Evolutionary conservation across 2,329 filamentous ascomycete species (phyloP).

Genomic region (Periconia digitata): DNA sequence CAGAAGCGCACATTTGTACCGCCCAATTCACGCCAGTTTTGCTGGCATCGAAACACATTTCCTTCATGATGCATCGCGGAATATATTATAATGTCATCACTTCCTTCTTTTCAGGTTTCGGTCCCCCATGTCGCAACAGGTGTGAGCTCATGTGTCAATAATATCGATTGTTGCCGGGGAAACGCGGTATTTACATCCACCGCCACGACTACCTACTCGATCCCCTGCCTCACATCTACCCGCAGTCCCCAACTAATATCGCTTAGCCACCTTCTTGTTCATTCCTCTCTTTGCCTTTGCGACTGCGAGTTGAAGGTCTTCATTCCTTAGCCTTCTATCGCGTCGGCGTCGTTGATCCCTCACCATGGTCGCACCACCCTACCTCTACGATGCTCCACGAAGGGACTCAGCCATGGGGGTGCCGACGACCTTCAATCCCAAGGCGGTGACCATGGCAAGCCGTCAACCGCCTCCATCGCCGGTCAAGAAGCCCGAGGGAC

Average conservation of each 20-base stretch:
- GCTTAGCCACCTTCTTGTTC: slow-evolving; percentile 27
- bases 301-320: slow-evolving; percentile 23
- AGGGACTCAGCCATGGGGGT: slow-evolving; percentile 53
- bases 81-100: background rate
- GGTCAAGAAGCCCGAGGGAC: slow-evolving; percentile 70
- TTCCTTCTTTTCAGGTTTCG: background rate
- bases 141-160: slow-evolving; percentile 12
- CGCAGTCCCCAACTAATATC: slow-evolving; percentile 38
- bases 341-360: slow-evolving; percentile 12
- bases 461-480: slow-evolving; percentile 62
- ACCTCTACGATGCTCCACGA: slow-evolving; percentile 65
- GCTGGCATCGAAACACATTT: too few species aligned
- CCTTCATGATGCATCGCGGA: background rate
- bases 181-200: slow-evolving; percentile 33
- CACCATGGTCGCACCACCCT: slow-evolving; percentile 59
- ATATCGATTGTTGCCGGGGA: slow-evolving; percentile 32
- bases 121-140: background rate
- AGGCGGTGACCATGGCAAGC: slow-evolving; percentile 79
- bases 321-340: slow-evolving; percentile 29
- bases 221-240: slow-evolving; percentile 33
- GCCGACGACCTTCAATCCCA: slow-evolving; percentile 75
- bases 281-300: slow-evolving; percentile 29
- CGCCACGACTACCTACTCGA: slow-evolving; percentile 23
- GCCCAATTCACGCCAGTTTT: background rate
- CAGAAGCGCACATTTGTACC: background rate